Evolutionary conservation across 2,329 filamentous ascomycete genomes (phyloP).

Genomic region (Fonsecaea nubica): DNA sequence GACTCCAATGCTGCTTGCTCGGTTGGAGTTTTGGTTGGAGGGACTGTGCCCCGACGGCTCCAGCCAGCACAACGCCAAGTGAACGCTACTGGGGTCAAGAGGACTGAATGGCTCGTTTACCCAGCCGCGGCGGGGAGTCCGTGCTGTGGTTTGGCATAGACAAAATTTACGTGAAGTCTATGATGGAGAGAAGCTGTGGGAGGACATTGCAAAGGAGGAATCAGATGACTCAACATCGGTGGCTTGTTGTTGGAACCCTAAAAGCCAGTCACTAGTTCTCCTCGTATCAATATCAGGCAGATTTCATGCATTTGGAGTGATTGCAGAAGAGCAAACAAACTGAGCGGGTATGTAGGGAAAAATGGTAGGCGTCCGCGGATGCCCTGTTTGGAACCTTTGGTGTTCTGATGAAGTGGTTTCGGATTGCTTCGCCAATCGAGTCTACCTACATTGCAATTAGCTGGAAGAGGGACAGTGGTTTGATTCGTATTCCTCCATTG

Average conservation of each 20-base stretch:
- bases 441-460: neutral
- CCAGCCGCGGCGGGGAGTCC: slow-evolving; percentile 8
- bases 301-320: neutral
- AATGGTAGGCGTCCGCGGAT: neutral
- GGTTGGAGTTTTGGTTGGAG: slow-evolving; percentile 11
- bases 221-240: neutral
- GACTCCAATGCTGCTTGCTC: neutral
- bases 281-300: neutral
- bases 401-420: neutral
- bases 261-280: neutral
- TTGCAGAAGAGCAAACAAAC: neutral
- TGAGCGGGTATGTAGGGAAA: neutral
- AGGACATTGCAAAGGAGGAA: neutral
- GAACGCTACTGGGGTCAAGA: neutral
- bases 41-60: neutral
- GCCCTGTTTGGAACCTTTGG: neutral
- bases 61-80: neutral
- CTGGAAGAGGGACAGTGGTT: neutral
- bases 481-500: neutral
- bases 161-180: neutral
- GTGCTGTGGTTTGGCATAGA: neutral
- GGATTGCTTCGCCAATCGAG: slow-evolving; percentile 8
- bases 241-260: neutral
- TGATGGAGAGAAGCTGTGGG: neutral
- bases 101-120: slow-evolving; percentile 18